Evolutionary conservation across 2,329 filamentous ascomycete species (phyloP).

Genomic region (Arthrobotrys musiformis): DNA sequence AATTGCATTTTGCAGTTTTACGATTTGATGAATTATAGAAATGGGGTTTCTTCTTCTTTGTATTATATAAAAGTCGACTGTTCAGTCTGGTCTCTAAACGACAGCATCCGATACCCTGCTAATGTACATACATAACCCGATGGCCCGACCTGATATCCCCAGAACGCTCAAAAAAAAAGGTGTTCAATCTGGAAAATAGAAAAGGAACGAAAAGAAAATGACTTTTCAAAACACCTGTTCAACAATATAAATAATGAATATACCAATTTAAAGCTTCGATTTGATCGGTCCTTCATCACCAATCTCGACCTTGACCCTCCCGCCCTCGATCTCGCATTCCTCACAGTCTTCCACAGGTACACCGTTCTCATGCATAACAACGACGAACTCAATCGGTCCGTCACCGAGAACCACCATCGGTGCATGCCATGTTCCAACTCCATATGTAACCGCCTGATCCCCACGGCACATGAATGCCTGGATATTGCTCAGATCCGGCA

Average conservation of each 20-base stretch:
- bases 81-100: not conserved
- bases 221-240: constrained; percentile 49
- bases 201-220: constrained; percentile 59
- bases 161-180: constrained; percentile 36
- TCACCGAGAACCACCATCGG: constrained; percentile 89
- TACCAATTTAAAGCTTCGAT: constrained; percentile 17
- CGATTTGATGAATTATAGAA: constrained; percentile 12
- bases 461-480: constrained; percentile 81
- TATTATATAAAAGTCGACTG: constrained; percentile 21
- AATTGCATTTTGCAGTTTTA: constrained; percentile 1
- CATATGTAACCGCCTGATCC: constrained; percentile 89
- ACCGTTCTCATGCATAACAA: constrained; percentile 88
- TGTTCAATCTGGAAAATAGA: constrained; percentile 59
- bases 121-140: constrained; percentile 42
- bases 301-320: constrained; percentile 60
- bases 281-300: constrained; percentile 45
- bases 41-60: not conserved
- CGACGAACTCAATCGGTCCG: constrained; percentile 81
- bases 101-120: constrained; percentile 16
- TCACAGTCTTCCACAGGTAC: constrained; percentile 87
- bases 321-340: constrained; percentile 69
- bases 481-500: constrained; percentile 77
- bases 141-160: constrained; percentile 14
- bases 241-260: constrained; percentile 16
- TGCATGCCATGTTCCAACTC: constrained; percentile 91